Evolutionary conservation across 1,139 yeast species (phyloP).

Genomic region (Scheffersomyces parashehatae): DNA sequence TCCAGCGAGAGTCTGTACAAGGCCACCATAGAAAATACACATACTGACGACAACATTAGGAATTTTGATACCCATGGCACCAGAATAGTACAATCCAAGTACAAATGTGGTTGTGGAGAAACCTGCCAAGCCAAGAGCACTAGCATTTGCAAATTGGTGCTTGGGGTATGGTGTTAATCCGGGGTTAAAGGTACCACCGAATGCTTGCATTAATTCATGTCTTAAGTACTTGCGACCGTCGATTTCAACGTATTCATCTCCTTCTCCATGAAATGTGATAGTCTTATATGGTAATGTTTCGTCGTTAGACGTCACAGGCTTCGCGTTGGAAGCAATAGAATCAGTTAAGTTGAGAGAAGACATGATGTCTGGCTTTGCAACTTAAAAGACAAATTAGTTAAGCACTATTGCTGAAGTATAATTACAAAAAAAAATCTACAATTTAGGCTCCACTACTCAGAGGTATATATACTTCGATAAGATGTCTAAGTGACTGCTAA

Average conservation of each 20-base stretch:
- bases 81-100: constrained; percentile 45
- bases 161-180: constrained; percentile 31
- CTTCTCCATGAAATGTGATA: constrained; percentile 16
- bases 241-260: constrained; percentile 25
- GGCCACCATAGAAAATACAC: constrained; percentile 48
- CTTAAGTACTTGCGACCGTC: constrained; percentile 32
- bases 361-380: background rate
- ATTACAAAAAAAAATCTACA: no score
- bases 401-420: no score
- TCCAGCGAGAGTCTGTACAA: constrained; percentile 50
- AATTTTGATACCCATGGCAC: constrained; percentile 53
- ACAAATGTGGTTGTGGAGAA: constrained; percentile 49
- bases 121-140: constrained; percentile 56
- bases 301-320: background rate
- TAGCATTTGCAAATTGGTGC: constrained; percentile 52
- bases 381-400: no score
- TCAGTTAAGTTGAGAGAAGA: background rate
- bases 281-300: background rate
- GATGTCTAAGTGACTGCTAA: no score
- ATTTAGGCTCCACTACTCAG: no score
- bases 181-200: constrained; percentile 39
- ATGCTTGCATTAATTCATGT: constrained; percentile 37
- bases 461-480: no score
- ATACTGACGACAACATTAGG: constrained; percentile 55
- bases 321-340: background rate